These are phyloP conservation scores for Acanthamoeba culbertsoni DNA, from an alignment of 208 protist genomes.

Conservation along the genomic window DNA sequence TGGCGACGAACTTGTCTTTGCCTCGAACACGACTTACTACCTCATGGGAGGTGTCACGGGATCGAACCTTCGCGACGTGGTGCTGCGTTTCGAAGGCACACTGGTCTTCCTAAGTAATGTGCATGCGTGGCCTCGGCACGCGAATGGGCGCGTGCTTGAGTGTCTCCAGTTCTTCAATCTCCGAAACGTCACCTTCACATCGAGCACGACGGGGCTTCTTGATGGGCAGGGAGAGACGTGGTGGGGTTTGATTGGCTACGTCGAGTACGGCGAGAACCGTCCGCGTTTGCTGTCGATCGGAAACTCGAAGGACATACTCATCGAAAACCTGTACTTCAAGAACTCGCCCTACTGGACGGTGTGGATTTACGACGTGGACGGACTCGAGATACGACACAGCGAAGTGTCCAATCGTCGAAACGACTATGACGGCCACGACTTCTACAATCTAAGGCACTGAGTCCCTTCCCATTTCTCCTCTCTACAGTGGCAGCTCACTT, in stretches of 20 bases:
- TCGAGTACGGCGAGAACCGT: conserved; percentile 66
- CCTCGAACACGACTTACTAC: conserved; percentile 71
- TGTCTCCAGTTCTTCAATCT: conserved; percentile 74
- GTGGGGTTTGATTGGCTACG: conserved; percentile 76
- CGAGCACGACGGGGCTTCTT: conserved; percentile 48
- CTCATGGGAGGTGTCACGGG: conserved; percentile 76
- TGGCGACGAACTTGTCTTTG: conserved; percentile 71
- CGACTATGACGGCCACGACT: conserved; percentile 66
- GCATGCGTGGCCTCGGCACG: conserved; percentile 68
- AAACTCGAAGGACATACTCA: conserved; percentile 51
- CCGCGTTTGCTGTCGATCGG: conserved; percentile 69
- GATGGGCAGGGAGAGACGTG: conserved; percentile 77
- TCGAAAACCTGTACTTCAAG: conserved; percentile 74
- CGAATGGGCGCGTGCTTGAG: conserved; percentile 65
- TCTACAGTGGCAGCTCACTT: neutral
- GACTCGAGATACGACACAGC: conserved; percentile 69
- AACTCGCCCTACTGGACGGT: conserved; percentile 76
- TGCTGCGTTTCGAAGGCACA: conserved; percentile 76
- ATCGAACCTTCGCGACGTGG: conserved; percentile 47
- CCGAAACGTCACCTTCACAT: conserved; percentile 76
- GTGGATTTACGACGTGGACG: conserved; percentile 67
- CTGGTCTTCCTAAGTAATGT: conserved; percentile 65
- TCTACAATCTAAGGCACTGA: conserved; percentile 56
- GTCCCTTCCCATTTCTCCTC: neutral
- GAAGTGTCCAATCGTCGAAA: conserved; percentile 72